Conservation (phyloP, 768 basidiomycete species). For the Termitomyces sp. region DNA sequence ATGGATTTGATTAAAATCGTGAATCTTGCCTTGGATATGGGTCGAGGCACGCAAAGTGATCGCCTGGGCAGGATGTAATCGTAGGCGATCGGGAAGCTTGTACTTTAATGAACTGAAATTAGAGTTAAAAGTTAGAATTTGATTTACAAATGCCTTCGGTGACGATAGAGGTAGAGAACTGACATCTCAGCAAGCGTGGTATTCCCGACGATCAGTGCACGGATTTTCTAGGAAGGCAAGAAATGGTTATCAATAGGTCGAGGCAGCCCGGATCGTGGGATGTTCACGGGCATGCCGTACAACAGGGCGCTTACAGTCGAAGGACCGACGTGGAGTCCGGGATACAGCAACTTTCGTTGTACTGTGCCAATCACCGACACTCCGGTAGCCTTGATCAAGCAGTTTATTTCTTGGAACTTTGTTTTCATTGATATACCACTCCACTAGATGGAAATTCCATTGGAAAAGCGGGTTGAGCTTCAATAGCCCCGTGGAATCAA, state of each 20-base stretch:
- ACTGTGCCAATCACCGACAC: conserved; percentile 98
- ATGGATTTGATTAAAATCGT: conserved; percentile 3
- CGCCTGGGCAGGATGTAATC: conserved; percentile 68
- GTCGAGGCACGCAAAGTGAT: conserved; percentile 65
- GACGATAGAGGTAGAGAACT: conserved; percentile 11
- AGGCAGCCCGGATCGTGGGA: conserved; percentile 9
- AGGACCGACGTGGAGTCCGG: conserved; percentile 71
- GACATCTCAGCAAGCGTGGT: conserved; percentile 69
- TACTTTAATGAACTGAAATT: conserved; percentile 57
- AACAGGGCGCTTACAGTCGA: conserved; percentile 52
- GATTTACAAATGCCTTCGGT: not conserved
- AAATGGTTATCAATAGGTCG: not conserved
- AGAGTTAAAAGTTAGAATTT: not conserved
- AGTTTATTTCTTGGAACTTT: conserved; percentile 86
- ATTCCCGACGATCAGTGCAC: conserved; percentile 74
- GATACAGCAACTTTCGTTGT: conserved; percentile 69
- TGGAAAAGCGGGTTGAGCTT: conserved; percentile 93
- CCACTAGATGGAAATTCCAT: conserved; percentile 84
- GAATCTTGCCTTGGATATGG: conserved; percentile 61
- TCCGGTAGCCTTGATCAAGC: conserved; percentile 88
- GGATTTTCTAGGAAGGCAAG: conserved; percentile 58
- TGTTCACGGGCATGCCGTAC: conserved; percentile 5
- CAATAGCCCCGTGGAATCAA: conserved; percentile 84
- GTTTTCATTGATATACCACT: conserved; percentile 80
- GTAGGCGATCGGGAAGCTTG: conserved; percentile 56